Conservation (phyloP, 768 basidiomycete genomes). For the Kwoniella europaea region DNA sequence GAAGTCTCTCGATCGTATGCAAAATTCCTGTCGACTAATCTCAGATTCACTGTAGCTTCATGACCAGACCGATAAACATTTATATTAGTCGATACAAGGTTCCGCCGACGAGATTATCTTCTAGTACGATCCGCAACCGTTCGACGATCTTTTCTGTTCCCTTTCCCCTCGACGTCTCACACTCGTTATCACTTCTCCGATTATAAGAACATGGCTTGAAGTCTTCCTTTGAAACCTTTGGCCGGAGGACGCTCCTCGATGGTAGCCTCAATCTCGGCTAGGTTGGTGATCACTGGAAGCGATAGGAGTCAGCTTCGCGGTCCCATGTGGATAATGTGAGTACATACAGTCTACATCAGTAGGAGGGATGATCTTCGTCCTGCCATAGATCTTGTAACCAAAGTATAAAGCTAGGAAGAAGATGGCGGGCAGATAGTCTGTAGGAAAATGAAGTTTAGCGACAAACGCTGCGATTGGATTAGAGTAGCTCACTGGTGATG, state of each 20-base stretch:
- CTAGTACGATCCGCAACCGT: no score
- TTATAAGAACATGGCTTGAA: slow-evolving; percentile 8
- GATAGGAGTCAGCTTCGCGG: neutral
- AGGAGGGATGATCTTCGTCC: slow-evolving; percentile 61
- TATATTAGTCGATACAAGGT: no score
- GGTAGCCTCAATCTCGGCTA: slow-evolving; percentile 21
- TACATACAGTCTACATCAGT: slow-evolving; percentile 76
- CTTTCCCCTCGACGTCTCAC: no score
- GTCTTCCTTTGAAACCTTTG: slow-evolving; percentile 12
- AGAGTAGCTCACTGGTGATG: slow-evolving; percentile 65
- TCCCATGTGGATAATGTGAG: no score
- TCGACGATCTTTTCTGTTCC: no score
- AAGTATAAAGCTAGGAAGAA: slow-evolving; percentile 73
- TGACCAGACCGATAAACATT: no score
- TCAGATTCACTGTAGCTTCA: no score
- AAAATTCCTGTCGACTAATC: no score
- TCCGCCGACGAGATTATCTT: no score
- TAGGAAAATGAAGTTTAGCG: neutral
- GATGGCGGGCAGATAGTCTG: slow-evolving; percentile 64
- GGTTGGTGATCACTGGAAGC: slow-evolving; percentile 11
- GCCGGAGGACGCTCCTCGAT: slow-evolving; percentile 16
- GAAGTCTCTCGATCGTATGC: no score
- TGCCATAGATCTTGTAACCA: slow-evolving; percentile 66
- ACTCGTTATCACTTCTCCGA: neutral
- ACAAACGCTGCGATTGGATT: neutral